Conservation (phyloP, 495 filamentous ascomycete species). For the Aspergillus sclerotiicarbonarius region DNA sequence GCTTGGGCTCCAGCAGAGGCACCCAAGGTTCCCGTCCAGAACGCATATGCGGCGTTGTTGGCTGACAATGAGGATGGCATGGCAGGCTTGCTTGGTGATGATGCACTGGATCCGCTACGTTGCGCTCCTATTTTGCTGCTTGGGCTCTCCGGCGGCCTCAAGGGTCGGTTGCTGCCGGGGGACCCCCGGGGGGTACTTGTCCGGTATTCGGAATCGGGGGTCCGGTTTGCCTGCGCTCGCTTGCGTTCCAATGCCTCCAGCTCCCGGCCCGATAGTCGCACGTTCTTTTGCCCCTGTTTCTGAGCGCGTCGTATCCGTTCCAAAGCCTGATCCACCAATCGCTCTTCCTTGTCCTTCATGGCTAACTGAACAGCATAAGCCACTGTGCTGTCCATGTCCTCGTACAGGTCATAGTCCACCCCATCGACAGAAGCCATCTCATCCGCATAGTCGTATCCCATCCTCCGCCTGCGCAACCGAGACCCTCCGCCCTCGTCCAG, state of each 20-base stretch:
- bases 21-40: slow-evolving; percentile 24
- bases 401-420: slow-evolving; percentile 54
- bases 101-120: slow-evolving; percentile 24
- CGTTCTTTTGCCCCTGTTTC: slow-evolving; percentile 68
- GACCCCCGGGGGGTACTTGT: slow-evolving; percentile 18
- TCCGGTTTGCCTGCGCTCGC: slow-evolving; percentile 51
- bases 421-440: slow-evolving; percentile 49
- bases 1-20: slow-evolving; percentile 20
- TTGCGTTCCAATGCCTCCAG: slow-evolving; percentile 73
- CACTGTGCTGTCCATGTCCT: slow-evolving; percentile 49
- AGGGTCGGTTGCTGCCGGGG: slow-evolving; percentile 16
- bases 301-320: slow-evolving; percentile 74
- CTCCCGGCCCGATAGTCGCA: slow-evolving; percentile 71
- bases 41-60: slow-evolving; percentile 22
- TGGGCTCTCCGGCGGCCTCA: slow-evolving; percentile 17
- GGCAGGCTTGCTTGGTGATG: slow-evolving; percentile 25
- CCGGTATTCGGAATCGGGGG: slow-evolving; percentile 22
- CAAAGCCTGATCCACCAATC: slow-evolving; percentile 69
- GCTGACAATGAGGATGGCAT: slow-evolving; percentile 26
- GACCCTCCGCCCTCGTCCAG: slow-evolving; percentile 23
- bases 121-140: slow-evolving; percentile 17
- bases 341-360: slow-evolving; percentile 66
- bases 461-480: slow-evolving; percentile 42
- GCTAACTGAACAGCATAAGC: slow-evolving; percentile 52
- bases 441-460: slow-evolving; percentile 48